phyloP scores from a whole-genome alignment of 805 yeast genomes.

The Metschnikowia reukaufii region DNA sequence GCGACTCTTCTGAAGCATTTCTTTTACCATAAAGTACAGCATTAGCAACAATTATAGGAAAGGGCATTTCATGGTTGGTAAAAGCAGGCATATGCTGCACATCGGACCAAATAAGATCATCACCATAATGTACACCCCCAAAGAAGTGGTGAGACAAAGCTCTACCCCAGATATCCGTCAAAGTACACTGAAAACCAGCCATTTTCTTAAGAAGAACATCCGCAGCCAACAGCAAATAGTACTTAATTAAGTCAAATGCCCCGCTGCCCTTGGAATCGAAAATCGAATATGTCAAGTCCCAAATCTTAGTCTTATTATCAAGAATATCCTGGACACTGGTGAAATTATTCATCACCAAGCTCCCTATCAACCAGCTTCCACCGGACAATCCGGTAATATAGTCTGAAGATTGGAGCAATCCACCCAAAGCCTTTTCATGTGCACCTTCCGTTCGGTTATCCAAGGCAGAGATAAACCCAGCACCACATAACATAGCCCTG shows the following conservation, averaged over 20 bases:
- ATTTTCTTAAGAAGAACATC: slow-evolving; percentile 28
- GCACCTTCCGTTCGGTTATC: slow-evolving; percentile 12
- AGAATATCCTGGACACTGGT: slow-evolving; percentile 43
- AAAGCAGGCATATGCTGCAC: slow-evolving; percentile 24
- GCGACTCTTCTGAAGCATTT: slow-evolving; percentile 32
- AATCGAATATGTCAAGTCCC: slow-evolving; percentile 30
- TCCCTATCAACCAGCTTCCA: slow-evolving; percentile 17
- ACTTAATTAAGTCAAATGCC: slow-evolving; percentile 9
- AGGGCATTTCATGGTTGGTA: slow-evolving; percentile 39
- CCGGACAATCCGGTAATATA: slow-evolving; percentile 14
- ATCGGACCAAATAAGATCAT: slow-evolving; percentile 13
- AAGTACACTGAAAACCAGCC: slow-evolving; percentile 34
- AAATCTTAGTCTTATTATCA: slow-evolving; percentile 24
- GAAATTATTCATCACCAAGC: slow-evolving; percentile 61
- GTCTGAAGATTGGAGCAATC: slow-evolving; percentile 12
- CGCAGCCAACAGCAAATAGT: slow-evolving; percentile 25
- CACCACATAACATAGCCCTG: slow-evolving; percentile 15
- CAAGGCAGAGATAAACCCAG: slow-evolving; percentile 11
- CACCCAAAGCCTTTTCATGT: slow-evolving; percentile 12
- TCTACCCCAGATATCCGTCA: slow-evolving; percentile 43
- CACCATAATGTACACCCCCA: slow-evolving; percentile 27
- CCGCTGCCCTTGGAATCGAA: slow-evolving; percentile 41
- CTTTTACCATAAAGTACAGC: slow-evolving; percentile 38
- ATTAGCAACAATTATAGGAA: slow-evolving; percentile 47
- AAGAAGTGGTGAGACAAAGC: slow-evolving; percentile 39